These are phyloP conservation scores for Tetrastigma voinierianum DNA, from an alignment of 164 flowering plant genomes.

Conservation along the genomic window DNA sequence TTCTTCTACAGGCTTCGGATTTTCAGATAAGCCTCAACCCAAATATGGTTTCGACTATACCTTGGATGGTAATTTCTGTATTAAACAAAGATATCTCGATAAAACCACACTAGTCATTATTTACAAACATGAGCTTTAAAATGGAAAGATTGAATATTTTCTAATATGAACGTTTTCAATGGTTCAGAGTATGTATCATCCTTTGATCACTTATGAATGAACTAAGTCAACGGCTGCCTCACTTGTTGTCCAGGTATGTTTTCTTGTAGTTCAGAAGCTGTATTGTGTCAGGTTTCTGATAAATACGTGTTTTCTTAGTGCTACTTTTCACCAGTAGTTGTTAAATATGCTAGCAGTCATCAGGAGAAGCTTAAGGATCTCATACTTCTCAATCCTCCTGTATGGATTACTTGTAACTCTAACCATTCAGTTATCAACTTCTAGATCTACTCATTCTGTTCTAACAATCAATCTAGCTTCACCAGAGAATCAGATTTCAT, in stretches of 20 bases:
- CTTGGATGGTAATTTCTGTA: constrained; percentile 55
- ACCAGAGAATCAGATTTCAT: no score
- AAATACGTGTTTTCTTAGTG: constrained; percentile 51
- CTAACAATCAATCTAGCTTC: background rate
- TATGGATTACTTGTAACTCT: constrained; percentile 29
- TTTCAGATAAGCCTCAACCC: constrained; percentile 97
- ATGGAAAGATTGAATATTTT: background rate
- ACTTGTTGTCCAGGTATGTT: constrained; percentile 84
- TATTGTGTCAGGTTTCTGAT: constrained; percentile 5
- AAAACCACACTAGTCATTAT: background rate
- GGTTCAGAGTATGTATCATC: constrained; percentile 72
- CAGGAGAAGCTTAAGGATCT: constrained; percentile 75
- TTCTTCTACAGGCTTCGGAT: constrained; percentile 79
- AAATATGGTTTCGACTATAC: constrained; percentile 91
- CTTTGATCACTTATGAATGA: constrained; percentile 61
- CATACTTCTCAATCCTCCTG: constrained; percentile 89
- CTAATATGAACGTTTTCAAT: background rate
- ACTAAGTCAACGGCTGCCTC: constrained; percentile 44
- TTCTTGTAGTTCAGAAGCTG: background rate
- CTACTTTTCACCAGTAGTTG: constrained; percentile 81
- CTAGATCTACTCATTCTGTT: no score
- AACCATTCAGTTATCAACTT: background rate
- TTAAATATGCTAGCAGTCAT: constrained; percentile 73
- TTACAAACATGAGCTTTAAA: background rate
- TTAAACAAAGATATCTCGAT: background rate